These are phyloP conservation scores for Pseudopithomyces chartarum DNA, from an alignment of 2,329 filamentous ascomycete genomes.

Conservation along the genomic window DNA sequence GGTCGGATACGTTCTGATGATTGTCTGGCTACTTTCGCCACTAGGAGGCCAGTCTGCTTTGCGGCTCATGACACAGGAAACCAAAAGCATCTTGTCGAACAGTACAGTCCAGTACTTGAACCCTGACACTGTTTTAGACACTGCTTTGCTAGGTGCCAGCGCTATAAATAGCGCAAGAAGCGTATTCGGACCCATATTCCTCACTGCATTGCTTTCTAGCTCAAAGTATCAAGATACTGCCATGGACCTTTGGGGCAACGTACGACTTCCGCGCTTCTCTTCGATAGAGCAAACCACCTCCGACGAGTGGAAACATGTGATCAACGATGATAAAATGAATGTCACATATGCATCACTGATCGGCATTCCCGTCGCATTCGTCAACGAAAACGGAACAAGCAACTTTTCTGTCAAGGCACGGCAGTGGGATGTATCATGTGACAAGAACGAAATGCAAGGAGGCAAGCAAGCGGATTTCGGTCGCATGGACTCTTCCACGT, in stretches of 20 bases:
- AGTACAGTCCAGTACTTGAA: constrained; percentile 23
- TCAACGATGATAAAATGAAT: constrained; percentile 15
- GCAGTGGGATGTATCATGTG: constrained; percentile 33
- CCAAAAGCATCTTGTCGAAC: constrained; percentile 13
- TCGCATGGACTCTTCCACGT: constrained; percentile 17
- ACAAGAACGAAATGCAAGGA: constrained; percentile 8
- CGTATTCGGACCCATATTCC: constrained; percentile 25
- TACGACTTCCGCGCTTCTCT: constrained; percentile 32
- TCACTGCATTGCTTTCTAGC: constrained; percentile 31
- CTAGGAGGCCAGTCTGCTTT: constrained; percentile 37
- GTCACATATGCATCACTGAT: constrained; percentile 32
- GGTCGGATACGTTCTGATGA: constrained; percentile 27
- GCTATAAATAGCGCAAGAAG: constrained; percentile 19
- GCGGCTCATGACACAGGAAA: constrained; percentile 26
- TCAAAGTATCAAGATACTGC: constrained; percentile 24
- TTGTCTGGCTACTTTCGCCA: constrained; percentile 36
- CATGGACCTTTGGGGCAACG: constrained; percentile 35
- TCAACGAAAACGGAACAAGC: constrained; percentile 14
- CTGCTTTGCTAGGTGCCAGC: constrained; percentile 18
- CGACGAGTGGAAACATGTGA: constrained; percentile 23
- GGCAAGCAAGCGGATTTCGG: constrained; percentile 9
- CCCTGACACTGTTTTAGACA: constrained; percentile 15
- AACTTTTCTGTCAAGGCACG: constrained; percentile 29
- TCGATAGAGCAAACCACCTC: constrained; percentile 23
- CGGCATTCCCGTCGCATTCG: constrained; percentile 25